Percentiles rank a stretch among this genome's conserved stretches.
Conservation (phyloP, 208 protist species). For the Trypanosoma theileri region DNA sequence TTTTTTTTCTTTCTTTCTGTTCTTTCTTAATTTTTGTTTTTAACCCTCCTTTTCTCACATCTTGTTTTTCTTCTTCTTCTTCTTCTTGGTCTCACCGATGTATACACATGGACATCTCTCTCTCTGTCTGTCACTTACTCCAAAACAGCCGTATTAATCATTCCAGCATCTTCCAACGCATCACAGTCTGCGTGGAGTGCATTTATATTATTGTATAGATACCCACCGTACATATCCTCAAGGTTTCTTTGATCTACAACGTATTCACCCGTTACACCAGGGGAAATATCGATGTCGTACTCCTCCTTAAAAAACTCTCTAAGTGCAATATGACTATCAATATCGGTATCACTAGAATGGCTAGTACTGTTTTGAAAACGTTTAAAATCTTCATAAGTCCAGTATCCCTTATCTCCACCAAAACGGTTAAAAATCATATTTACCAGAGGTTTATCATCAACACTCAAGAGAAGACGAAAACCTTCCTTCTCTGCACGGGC, state of each 20-base stretch:
- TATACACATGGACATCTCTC: not conserved
- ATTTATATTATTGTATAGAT: conserved; percentile 75
- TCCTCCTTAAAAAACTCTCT: conserved; percentile 69
- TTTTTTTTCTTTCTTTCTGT: not conserved
- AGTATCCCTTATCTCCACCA: conserved; percentile 54
- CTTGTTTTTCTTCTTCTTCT: not conserved
- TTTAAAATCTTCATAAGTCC: conserved; percentile 68
- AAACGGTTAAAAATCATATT: conserved; percentile 67
- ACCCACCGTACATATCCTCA: conserved; percentile 86
- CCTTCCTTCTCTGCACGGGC: conserved; percentile 60
- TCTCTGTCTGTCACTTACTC: conserved; percentile 27
- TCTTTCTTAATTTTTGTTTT: not conserved
- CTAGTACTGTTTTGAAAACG: conserved; percentile 49
- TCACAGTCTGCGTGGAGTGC: conserved; percentile 69
- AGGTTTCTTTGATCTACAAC: conserved; percentile 51
- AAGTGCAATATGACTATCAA: conserved; percentile 39
- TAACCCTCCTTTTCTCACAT: not conserved
- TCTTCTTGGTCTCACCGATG: not conserved
- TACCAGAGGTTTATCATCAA: conserved; percentile 57
- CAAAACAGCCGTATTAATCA: conserved; percentile 64
- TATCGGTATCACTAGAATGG: conserved; percentile 34
- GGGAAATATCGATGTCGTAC: conserved; percentile 54
- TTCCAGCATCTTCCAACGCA: conserved; percentile 47
- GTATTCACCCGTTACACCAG: conserved; percentile 30
- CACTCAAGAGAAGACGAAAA: conserved; percentile 64